Base-by-base conservation (phyloP, 768 basidiomycete genomes). In the Hygrophorus russula region DNA sequence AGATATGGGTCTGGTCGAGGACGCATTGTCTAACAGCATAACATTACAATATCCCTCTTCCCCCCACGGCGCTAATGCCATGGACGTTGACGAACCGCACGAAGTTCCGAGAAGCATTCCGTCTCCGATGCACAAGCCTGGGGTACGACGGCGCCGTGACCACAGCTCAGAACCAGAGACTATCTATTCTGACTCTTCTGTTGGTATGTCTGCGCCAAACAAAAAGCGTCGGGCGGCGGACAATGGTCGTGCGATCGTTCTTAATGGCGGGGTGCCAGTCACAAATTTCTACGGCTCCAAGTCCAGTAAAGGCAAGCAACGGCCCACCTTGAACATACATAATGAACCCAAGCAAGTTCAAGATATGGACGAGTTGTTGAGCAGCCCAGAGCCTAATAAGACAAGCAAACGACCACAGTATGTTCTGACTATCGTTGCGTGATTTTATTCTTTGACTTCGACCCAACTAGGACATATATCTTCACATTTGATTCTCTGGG, bases 401-500 rank as follows among this genome's bases (percentile, higher is more conserved):
- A n/a, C n/a, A 32, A n/a, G 12, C 28, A 5, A 33, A 9, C n/a
- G 5, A 39, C 48, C 53, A 27, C 8, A 20, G 42, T 46, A 11
- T 17, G 45, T 49, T 15, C 13, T 28, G 11, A 43, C 38, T 20
- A 30, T 44, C 29, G 13, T 20, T 42, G 8, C n/a, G 9, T 12
- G 9, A n/a, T 15, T 27, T 13, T 41, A 13, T 18, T 14, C 13
- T 17, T 9, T 41, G 44, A 19, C 33, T 15, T 40, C 40, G 4
- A 14, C 20, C 3, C 5, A 24, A 29, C 5, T 55, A 90, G 87
- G 45, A 80, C 87, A 5, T 78, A 76, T 49, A 81, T 99, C 28
- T 80, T 92, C 56, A 89, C 81, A 0, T 74, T 99, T 43, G 96
- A 99, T 58, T 98, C 94, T 1, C 70, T 99, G 36, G 82, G 84